These are phyloP conservation scores for Pyrenochaeta sp. DNA, from an alignment of 2,329 filamentous ascomycete species.

Conservation along the genomic window DNA sequence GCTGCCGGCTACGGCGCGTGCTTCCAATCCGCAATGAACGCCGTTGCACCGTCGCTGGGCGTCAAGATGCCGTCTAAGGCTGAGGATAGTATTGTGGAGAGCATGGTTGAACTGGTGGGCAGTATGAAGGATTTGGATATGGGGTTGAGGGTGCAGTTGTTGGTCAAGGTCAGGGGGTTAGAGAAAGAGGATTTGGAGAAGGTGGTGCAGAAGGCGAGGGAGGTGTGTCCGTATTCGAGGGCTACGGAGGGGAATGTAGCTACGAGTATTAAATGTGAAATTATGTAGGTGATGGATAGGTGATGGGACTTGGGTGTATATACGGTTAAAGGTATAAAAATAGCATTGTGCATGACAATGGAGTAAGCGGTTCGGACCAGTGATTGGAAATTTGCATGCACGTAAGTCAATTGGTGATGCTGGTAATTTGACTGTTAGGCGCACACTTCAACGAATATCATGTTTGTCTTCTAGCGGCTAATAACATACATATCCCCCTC, in stretches of 20 bases:
- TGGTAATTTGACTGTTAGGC: no score
- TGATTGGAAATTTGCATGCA: no score
- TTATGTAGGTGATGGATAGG: constrained; percentile 20
- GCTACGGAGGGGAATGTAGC: constrained; percentile 47
- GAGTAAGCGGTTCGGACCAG: no score
- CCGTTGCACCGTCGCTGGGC: constrained; percentile 51
- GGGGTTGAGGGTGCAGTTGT: constrained; percentile 56
- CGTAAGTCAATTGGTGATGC: no score
- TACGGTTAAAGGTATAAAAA: neutral
- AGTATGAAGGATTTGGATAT: constrained; percentile 57
- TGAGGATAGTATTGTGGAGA: constrained; percentile 53
- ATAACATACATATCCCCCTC: no score
- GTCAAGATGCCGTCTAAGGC: constrained; percentile 52
- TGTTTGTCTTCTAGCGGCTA: no score
- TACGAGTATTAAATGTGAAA: constrained; percentile 30
- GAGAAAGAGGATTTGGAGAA: constrained; percentile 47
- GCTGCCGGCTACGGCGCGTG: constrained; percentile 59
- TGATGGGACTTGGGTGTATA: neutral
- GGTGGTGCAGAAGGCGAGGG: constrained; percentile 45
- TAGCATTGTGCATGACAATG: no score
- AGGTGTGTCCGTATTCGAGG: constrained; percentile 47
- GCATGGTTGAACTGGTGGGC: constrained; percentile 56
- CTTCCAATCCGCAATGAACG: constrained; percentile 59
- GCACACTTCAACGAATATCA: no score
- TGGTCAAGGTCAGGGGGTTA: constrained; percentile 46